A percentile compares a stretch with the other conserved stretches of the same genome.
Conservation (phyloP, 768 basidiomycete species). For the Gyrodon lividus region DNA sequence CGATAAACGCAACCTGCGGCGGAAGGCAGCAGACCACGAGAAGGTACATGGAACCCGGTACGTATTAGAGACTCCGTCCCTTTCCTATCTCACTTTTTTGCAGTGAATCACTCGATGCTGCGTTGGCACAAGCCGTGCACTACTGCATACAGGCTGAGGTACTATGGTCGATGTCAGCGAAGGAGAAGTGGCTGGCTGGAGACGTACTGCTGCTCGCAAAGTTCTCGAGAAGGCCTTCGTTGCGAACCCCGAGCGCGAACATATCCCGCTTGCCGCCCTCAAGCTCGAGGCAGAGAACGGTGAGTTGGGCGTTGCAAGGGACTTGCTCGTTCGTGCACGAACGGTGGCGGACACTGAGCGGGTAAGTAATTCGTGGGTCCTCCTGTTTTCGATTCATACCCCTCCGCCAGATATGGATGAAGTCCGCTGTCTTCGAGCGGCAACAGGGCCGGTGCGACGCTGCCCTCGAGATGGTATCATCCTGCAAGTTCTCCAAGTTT, state of each 20-base stretch:
- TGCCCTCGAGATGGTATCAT: conserved; percentile 72
- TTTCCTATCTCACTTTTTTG: not conserved
- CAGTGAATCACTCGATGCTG: conserved; percentile 77
- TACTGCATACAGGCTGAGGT: conserved; percentile 95
- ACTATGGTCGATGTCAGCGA: conserved; percentile 97
- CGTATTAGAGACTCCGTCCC: conserved; percentile 16
- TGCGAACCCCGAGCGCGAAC: conserved; percentile 94
- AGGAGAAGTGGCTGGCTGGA: conserved; percentile 91
- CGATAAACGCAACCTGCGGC: conserved; percentile 82
- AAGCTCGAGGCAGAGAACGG: conserved; percentile 97
- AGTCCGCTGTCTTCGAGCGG: conserved; percentile 92
- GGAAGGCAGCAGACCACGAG: conserved; percentile 89
- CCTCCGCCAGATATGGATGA: conserved; percentile 90
- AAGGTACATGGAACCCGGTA: conserved; percentile 85
- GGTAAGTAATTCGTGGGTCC: conserved; percentile 42
- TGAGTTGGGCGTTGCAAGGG: conserved; percentile 80
- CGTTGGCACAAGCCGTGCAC: conserved; percentile 79
- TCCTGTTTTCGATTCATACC: not conserved
- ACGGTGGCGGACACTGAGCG: conserved; percentile 90
- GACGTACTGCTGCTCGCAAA: conserved; percentile 88
- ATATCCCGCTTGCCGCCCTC: conserved; percentile 96
- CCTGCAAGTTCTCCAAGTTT: conserved; percentile 80
- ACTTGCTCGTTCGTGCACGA: conserved; percentile 84
- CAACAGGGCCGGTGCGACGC: conserved; percentile 75
- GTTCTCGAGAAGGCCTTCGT: conserved; percentile 89